Evolutionary conservation across 2,329 filamentous ascomycete species (phyloP).

Genomic region (Ciborinia camelliae): DNA sequence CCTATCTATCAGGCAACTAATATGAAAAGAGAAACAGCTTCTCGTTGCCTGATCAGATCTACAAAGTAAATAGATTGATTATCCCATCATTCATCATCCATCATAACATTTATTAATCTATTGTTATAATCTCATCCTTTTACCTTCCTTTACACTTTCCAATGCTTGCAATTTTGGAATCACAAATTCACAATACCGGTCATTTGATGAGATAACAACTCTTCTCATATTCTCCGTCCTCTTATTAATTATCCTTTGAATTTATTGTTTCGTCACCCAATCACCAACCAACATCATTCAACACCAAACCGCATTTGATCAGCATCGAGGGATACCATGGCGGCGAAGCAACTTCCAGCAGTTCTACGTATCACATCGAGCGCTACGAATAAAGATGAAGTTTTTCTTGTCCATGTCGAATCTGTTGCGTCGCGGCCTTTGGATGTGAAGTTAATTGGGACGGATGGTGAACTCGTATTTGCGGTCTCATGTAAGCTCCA

Average conservation of each 20-base stretch:
- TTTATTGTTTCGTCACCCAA: slow-evolving; percentile 15
- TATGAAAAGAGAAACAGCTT: too few species aligned
- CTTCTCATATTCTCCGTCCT: neutral
- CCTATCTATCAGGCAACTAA: too few species aligned
- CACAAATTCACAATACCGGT: neutral
- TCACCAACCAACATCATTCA: neutral
- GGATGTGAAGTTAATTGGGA: slow-evolving; percentile 65
- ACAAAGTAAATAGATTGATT: neutral
- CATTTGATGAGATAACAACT: neutral
- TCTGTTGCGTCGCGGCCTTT: slow-evolving; percentile 50
- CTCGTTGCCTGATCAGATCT: too few species aligned
- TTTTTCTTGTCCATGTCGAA: slow-evolving; percentile 59
- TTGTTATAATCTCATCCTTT: too few species aligned
- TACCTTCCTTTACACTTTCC: neutral
- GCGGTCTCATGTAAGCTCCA: slow-evolving; percentile 31
- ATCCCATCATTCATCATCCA: too few species aligned
- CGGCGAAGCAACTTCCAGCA: slow-evolving; percentile 23
- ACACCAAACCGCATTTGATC: neutral
- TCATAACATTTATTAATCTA: neutral
- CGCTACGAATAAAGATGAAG: slow-evolving; percentile 41
- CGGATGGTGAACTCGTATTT: slow-evolving; percentile 46
- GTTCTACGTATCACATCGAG: slow-evolving; percentile 54
- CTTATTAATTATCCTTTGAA: neutral
- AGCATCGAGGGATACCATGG: slow-evolving; percentile 13
- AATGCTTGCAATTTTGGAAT: neutral